phyloP scores from a whole-genome alignment of 2,329 filamentous ascomycete species.

The Malbranchea zuffiana region DNA sequence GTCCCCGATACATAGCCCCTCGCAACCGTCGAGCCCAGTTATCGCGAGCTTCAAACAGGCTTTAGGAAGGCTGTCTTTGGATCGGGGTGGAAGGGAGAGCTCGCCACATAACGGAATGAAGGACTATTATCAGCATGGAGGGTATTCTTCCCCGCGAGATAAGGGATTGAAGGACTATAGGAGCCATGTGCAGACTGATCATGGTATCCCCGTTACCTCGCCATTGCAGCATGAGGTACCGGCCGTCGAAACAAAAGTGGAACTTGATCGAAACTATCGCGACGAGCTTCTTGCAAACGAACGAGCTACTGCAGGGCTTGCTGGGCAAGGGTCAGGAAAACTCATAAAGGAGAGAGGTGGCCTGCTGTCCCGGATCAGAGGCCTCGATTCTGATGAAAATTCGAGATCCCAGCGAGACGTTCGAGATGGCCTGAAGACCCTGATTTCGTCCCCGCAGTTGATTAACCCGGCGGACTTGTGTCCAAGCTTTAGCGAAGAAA shows the following conservation, averaged over 20 bases:
- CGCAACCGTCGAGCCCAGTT: conserved; percentile 7
- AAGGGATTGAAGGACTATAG: neutral
- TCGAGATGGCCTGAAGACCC: conserved; percentile 16
- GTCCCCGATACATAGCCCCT: conserved; percentile 1
- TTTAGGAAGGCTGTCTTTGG: conserved; percentile 3
- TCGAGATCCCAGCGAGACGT: conserved; percentile 6
- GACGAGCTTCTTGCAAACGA: conserved; percentile 14
- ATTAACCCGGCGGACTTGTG: conserved; percentile 11
- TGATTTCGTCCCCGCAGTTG: conserved; percentile 17
- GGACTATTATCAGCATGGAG: neutral
- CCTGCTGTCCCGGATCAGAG: conserved; percentile 12
- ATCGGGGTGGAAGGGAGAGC: conserved; percentile 3
- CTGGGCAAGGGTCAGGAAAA: conserved; percentile 4
- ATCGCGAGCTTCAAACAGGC: conserved; percentile 5
- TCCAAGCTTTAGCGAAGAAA: conserved; percentile 51
- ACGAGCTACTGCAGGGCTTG: conserved; percentile 9
- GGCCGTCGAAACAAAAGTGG: conserved; percentile 1
- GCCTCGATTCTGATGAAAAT: conserved; percentile 4
- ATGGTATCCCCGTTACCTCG: conserved; percentile 2
- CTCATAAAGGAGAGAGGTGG: conserved; percentile 11
- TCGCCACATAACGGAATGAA: conserved; percentile 1
- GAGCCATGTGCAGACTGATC: conserved; percentile 1
- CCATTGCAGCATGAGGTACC: conserved; percentile 5
- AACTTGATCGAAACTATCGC: conserved; percentile 7
- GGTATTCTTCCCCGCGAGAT: neutral